These are phyloP conservation scores for Artemisia tridentata DNA, from an alignment of 129 eudicot genomes.

Conservation along the genomic window DNA sequence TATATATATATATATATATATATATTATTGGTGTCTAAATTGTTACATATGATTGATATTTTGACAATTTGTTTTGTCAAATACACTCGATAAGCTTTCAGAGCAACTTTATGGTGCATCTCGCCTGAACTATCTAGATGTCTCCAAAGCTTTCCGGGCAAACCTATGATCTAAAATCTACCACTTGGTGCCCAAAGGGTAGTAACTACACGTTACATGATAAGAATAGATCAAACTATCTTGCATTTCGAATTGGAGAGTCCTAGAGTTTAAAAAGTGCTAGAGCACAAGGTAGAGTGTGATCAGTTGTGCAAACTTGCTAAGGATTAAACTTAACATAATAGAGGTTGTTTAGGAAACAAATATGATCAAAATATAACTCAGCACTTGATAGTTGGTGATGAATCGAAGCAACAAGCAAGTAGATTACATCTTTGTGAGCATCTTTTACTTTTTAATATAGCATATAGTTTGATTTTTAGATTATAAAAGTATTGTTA, in stretches of 20 bases:
- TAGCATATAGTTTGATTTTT: no score
- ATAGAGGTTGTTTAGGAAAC: no score
- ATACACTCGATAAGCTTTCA: constrained; percentile 57
- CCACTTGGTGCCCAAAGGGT: neutral
- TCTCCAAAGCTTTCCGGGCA: neutral
- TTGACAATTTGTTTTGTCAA: constrained; percentile 33
- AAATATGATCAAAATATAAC: no score
- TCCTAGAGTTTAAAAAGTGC: neutral
- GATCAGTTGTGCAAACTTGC: no score
- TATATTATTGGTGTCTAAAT: neutral
- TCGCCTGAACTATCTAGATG: constrained; percentile 50
- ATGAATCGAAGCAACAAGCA: no score
- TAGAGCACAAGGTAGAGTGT: no score
- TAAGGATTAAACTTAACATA: no score
- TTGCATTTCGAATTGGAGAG: neutral
- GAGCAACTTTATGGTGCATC: constrained; percentile 56
- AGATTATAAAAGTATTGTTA: no score
- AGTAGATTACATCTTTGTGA: no score
- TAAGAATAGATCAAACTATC: neutral
- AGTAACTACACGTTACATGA: neutral
- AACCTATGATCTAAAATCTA: neutral
- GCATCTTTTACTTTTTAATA: no score
- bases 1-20: no score
- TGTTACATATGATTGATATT: neutral
- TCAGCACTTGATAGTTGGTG: no score